A percentile compares a stretch with the other conserved stretches of the same genome.
Evolutionary conservation across 2,329 filamentous ascomycete genomes (phyloP).

Genomic region (Venturia asperata): DNA sequence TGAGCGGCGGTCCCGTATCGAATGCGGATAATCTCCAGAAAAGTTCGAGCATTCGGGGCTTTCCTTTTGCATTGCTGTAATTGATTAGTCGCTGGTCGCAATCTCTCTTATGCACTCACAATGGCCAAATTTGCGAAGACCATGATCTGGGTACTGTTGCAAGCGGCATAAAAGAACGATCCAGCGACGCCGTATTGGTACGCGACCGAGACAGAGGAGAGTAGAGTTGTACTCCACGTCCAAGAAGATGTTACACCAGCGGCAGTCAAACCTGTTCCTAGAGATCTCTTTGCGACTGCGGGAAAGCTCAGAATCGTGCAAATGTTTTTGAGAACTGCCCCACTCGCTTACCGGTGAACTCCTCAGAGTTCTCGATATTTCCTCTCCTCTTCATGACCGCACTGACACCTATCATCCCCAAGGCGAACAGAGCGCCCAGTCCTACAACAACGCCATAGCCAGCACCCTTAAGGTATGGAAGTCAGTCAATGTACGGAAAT

Average conservation of each 20-base stretch:
- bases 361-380: slow-evolving; percentile 28
- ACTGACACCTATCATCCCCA: slow-evolving; percentile 25
- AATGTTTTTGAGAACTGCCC: slow-evolving; percentile 28
- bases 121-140: slow-evolving; percentile 23
- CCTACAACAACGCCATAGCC: slow-evolving; percentile 20
- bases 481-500: not conserved
- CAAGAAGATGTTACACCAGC: slow-evolving; percentile 44
- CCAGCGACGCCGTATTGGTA: slow-evolving; percentile 38
- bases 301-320: slow-evolving; percentile 33
- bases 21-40: slow-evolving; percentile 29
- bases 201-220: slow-evolving; percentile 35
- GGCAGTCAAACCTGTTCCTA: slow-evolving; percentile 42
- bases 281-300: slow-evolving; percentile 32
- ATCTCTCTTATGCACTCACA: not conserved
- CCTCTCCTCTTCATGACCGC: slow-evolving; percentile 29
- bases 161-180: slow-evolving; percentile 25
- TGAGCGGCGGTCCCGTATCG: slow-evolving; percentile 16
- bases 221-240: slow-evolving; percentile 43
- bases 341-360: slow-evolving; percentile 41
- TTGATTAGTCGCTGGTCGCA: not conserved
- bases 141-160: slow-evolving; percentile 39
- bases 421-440: slow-evolving; percentile 16
- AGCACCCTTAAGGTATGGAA: not conserved
- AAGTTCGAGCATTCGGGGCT: slow-evolving; percentile 38
- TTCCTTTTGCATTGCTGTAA: slow-evolving; percentile 29